Evolutionary conservation across 2,329 filamentous ascomycete genomes (phyloP).

Genomic region (Lachnellula suecica): DNA sequence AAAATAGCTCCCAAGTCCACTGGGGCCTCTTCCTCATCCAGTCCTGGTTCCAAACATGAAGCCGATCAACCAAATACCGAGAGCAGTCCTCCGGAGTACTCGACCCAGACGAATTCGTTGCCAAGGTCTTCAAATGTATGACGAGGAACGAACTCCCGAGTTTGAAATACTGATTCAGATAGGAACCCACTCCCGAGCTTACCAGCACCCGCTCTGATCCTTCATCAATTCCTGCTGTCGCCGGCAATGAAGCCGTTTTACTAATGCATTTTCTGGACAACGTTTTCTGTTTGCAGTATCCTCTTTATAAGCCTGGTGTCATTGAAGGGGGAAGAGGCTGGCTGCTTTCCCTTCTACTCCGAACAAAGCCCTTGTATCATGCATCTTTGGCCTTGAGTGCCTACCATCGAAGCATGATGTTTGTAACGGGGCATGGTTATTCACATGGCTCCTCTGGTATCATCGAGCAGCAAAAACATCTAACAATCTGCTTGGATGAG

Average conservation of each 20-base stretch:
- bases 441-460: constrained; percentile 7
- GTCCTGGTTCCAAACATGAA: constrained; percentile 5
- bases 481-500: constrained; percentile 37
- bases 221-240: constrained; percentile 4
- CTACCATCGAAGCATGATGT: constrained; percentile 40
- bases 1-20: constrained; percentile 19
- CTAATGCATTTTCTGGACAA: constrained; percentile 63
- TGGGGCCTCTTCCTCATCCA: constrained; percentile 9
- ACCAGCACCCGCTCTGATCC: constrained; percentile 2
- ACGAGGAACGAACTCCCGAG: background rate
- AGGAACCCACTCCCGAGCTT: background rate
- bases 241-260: constrained; percentile 26
- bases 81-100: background rate
- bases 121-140: background rate
- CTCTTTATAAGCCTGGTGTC: constrained; percentile 58
- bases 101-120: background rate
- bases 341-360: constrained; percentile 56
- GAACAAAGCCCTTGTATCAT: constrained; percentile 58
- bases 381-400: constrained; percentile 54
- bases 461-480: constrained; percentile 28
- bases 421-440: constrained; percentile 26
- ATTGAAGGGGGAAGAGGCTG: constrained; percentile 58
- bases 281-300: constrained; percentile 62
- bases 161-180: background rate
- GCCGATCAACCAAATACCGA: background rate